These are phyloP conservation scores for Pulveroboletus sp. DNA, from an alignment of 768 basidiomycete genomes.

Conservation along the genomic window DNA sequence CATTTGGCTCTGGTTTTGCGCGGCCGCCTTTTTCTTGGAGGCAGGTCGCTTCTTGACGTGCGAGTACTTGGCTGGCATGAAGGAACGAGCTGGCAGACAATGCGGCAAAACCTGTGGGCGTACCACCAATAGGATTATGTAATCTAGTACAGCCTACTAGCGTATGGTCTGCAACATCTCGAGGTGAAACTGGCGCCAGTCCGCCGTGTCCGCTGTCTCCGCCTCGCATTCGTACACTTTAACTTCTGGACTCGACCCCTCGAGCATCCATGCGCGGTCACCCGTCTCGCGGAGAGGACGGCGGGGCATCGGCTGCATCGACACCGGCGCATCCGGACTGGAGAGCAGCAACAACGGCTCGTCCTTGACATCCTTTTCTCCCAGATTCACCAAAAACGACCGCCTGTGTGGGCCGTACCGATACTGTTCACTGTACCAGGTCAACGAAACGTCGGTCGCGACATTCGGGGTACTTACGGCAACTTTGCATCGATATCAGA, in stretches of 20 bases:
- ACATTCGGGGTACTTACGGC: conserved; percentile 15
- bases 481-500: conserved; percentile 4
- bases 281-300: conserved; percentile 19
- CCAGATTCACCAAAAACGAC: conserved; percentile 44
- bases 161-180: conserved; percentile 33
- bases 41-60: conserved; percentile 67
- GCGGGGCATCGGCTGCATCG: conserved; percentile 32
- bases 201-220: conserved; percentile 24
- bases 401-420: no score
- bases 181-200: conserved; percentile 59
- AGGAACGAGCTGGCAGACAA: conserved; percentile 21
- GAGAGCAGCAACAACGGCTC: conserved; percentile 44
- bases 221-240: conserved; percentile 32
- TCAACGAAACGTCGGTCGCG: background rate
- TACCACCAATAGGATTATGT: conserved; percentile 12
- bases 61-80: conserved; percentile 76
- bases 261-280: conserved; percentile 38
- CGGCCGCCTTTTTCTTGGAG: conserved; percentile 42
- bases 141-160: conserved; percentile 9
- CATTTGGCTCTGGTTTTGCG: conserved; percentile 31
- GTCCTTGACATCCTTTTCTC: conserved; percentile 32
- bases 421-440: conserved; percentile 3
- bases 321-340: conserved; percentile 29
- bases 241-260: conserved; percentile 34
- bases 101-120: background rate